Conservation (phyloP, 306 rosid genomes). For the Albizia julibrissin region DNA sequence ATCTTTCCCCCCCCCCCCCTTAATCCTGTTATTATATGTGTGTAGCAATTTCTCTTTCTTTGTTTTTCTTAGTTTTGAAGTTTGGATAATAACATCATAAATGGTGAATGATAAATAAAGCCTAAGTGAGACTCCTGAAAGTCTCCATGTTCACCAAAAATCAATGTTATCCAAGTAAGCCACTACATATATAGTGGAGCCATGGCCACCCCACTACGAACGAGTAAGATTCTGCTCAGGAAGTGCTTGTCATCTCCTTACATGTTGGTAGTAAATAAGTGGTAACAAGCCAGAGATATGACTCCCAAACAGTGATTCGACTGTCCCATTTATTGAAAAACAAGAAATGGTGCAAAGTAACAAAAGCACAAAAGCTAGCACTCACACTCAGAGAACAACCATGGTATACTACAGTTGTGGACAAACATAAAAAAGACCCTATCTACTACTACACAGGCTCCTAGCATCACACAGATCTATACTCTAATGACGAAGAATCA, state of each 20-base stretch:
- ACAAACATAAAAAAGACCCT: slow-evolving; percentile 34
- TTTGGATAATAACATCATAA: background rate
- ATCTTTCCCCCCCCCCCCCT: background rate
- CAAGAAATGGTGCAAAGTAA: slow-evolving; percentile 35
- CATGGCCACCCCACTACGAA: slow-evolving; percentile 23
- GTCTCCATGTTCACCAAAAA: slow-evolving; percentile 22
- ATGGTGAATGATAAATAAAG: background rate
- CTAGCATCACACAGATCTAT: slow-evolving; percentile 32
- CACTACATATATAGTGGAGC: slow-evolving; percentile 40
- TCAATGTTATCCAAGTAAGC: slow-evolving; percentile 27
- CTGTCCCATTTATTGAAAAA: slow-evolving; percentile 29
- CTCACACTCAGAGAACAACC: slow-evolving; percentile 26
- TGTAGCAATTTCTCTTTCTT: background rate
- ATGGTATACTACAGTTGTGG: slow-evolving; percentile 39
- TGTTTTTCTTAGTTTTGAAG: background rate
- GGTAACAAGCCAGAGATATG: slow-evolving; percentile 41
- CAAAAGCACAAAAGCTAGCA: slow-evolving; percentile 18
- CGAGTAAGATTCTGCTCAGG: slow-evolving; percentile 29
- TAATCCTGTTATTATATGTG: background rate
- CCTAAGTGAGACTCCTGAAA: slow-evolving; percentile 10
- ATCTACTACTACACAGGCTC: slow-evolving; percentile 31
- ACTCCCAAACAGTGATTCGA: slow-evolving; percentile 39
- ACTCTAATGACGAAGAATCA: slow-evolving; percentile 48
- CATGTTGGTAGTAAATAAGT: slow-evolving; percentile 36
- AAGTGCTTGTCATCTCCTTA: slow-evolving; percentile 32